phyloP scores from a whole-genome alignment of 2,329 filamentous ascomycete genomes.

The Sporothrix curviconia region DNA sequence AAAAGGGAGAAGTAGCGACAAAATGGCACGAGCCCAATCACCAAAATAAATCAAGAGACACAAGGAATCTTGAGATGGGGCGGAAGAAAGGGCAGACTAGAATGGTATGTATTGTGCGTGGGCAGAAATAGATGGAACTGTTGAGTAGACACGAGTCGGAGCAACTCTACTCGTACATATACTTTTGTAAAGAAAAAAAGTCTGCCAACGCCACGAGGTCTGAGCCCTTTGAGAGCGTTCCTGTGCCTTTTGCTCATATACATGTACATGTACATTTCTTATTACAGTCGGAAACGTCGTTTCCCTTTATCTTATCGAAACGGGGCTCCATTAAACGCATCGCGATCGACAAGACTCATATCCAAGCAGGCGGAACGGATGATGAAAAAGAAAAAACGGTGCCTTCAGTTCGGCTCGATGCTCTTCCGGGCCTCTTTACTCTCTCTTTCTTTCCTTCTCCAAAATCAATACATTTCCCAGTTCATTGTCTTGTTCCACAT shows the following conservation, averaged over 20 bases:
- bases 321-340: background rate
- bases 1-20: background rate
- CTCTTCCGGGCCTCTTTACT: background rate
- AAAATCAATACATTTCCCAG: no score
- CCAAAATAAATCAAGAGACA: background rate
- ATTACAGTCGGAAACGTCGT: no score
- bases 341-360: constrained; percentile 3
- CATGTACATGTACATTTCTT: no score
- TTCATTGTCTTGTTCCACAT: no score
- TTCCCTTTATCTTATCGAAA: constrained; percentile 8
- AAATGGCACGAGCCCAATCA: no score
- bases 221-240: no score
- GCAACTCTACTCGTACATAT: no score
- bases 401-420: background rate
- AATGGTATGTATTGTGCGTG: background rate
- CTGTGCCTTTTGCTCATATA: no score
- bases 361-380: background rate
- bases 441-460: background rate
- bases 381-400: background rate
- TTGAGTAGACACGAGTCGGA: no score
- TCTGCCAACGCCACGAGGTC: no score
- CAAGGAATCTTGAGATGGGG: background rate
- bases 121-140: background rate
- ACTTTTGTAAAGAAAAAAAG: no score
- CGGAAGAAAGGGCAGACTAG: background rate